These are phyloP conservation scores for Pythium sp. DNA, from an alignment of 352 stramenopile species.

Conservation along the genomic window DNA sequence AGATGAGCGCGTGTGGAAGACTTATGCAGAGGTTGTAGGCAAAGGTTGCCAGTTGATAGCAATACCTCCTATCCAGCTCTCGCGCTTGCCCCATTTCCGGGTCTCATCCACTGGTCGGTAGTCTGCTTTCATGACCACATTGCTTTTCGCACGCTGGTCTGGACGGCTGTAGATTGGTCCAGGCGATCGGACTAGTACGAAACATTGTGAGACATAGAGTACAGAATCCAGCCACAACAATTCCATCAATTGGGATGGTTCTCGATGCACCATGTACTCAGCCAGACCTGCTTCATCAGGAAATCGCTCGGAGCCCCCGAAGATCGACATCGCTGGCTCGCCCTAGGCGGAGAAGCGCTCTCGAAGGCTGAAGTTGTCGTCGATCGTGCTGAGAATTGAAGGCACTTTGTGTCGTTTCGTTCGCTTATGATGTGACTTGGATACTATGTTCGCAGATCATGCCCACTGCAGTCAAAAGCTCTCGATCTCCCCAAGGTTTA, in stretches of 20 bases:
- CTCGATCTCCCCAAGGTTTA: neutral
- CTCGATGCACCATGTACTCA: neutral
- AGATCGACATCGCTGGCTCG: conserved; percentile 58
- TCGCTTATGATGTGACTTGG: conserved; percentile 1
- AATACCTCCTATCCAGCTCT: conserved; percentile 80
- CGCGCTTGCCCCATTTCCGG: conserved; percentile 67
- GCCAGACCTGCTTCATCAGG: conserved; percentile 54
- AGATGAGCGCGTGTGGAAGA: neutral
- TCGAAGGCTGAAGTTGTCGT: neutral
- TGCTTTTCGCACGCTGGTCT: conserved; percentile 51
- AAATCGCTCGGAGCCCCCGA: conserved; percentile 75
- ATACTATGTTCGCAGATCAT: neutral
- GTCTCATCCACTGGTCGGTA: conserved; percentile 62
- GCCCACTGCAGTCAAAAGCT: neutral
- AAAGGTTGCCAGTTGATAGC: too few relatives aligned
- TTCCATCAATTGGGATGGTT: neutral
- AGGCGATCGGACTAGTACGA: conserved; percentile 45
- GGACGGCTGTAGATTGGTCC: conserved; percentile 71
- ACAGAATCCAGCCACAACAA: neutral
- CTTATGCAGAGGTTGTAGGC: neutral
- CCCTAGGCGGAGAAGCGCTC: neutral
- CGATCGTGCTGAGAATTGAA: neutral
- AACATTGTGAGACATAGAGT: neutral
- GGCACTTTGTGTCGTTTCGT: neutral
- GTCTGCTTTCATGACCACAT: conserved; percentile 74